Evolutionary conservation across 2,329 filamentous ascomycete species (phyloP).

Genomic region (Penicillium sp.): DNA sequence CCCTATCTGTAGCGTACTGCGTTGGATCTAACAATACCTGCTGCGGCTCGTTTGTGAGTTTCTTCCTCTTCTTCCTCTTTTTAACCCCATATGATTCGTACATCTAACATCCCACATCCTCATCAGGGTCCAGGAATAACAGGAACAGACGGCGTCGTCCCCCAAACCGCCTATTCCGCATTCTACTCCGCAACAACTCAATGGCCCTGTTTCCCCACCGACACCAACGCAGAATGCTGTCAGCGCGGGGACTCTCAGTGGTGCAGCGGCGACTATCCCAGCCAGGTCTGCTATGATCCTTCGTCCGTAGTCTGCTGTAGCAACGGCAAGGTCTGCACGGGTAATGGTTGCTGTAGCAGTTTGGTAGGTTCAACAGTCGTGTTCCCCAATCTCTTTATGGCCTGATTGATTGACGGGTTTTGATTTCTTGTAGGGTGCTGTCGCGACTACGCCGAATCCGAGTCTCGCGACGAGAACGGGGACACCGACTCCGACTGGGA

Average conservation of each 20-base stretch:
- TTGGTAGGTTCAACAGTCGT: not conserved
- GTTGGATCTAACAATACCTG: not conserved
- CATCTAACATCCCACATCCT: not conserved
- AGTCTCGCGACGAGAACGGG: not conserved
- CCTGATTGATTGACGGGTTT: not conserved
- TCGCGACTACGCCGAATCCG: not conserved
- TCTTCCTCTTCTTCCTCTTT: not conserved
- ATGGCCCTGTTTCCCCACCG: constrained; percentile 1
- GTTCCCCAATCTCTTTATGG: no score
- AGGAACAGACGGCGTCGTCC: not conserved
- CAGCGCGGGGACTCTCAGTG: not conserved
- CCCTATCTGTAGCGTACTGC: not conserved
- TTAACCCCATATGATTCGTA: not conserved
- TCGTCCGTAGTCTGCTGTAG: not conserved
- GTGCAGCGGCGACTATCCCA: not conserved
- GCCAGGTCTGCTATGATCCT: not conserved
- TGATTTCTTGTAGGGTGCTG: not conserved
- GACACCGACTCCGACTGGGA: not conserved
- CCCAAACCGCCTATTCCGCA: not conserved
- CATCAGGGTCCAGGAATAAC: not conserved
- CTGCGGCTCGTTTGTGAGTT: not conserved
- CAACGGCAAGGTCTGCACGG: not conserved
- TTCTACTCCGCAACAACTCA: not conserved
- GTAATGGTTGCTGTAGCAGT: not conserved
- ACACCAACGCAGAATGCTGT: constrained; percentile 1